Evolutionary conservation across 441 rosid species (phyloP), one percentile per base, ranked within the genome.

Genomic region (Biscutella laevigata): DNA sequence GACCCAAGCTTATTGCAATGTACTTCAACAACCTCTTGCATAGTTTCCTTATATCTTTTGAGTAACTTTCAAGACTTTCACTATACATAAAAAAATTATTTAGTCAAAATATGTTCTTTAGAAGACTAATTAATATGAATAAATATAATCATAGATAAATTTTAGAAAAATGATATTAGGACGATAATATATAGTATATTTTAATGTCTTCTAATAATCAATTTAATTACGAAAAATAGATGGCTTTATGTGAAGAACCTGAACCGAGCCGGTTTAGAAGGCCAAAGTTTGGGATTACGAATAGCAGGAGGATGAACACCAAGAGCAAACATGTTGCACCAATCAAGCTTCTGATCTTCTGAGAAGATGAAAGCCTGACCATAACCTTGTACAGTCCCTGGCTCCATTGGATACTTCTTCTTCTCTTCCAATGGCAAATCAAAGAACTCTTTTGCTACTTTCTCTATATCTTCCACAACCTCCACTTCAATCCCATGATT

Each of bases 291-390:
- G 25, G 86, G 89, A 72, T 75, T 76, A 53, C 92, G 72, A 41
- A 76, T 68, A 53, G 6, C 55, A 38, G 65, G 72, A 57, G 87
- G 86, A 44, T 75, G 75, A 51, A 83, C 59, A 21, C 86, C 86
- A 34, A 83, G 90, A 10, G 90, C 84, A 48, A 83, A 77, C 86
- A 80, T 83, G 72, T 83, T 83, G 70, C 90, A 83, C 90, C 90
- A 83, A 52, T 83, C 90, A 37, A 80, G 71, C 64, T 83, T 83
- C 65, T 83, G 86, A 60, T 80, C 74, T 64, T 83, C 84, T 0
- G 86, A 77, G 77, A 83, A 80, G 20, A 80, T 73, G 53, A 83
- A 83, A 65, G 90, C 90, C 60, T 83, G 86, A 10, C 90, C 90
- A 32, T 83, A 80, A 42, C 90, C 86, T 59, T 83, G 90, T 63